Base-by-base conservation (phyloP, 176 grass and related monocot genomes). In the Eragrostis curvula region DNA sequence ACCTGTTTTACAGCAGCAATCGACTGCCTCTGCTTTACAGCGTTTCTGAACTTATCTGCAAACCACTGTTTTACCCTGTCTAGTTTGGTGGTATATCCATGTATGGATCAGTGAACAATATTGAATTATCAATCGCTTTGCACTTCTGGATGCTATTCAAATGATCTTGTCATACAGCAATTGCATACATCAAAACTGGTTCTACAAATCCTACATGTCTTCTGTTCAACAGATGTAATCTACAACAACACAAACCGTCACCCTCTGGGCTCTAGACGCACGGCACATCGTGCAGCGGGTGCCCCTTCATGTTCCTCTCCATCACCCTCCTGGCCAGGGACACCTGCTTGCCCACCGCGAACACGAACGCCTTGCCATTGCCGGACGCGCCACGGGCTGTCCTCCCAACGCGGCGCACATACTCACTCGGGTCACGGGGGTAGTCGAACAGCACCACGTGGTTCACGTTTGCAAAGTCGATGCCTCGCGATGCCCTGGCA, bases 321-420 rank as follows among this genome's bases (percentile, higher is more conserved):
- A 95, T 95, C 28, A 98, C 94, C 79, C 90, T 93, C 73, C 90
- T 90, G 28, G 92, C 96, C 24, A 98, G 79, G 41, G 92, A 87
- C 59, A 98, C 96, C 88, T 98, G 96, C 71, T 95, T 95, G 66
- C 90, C 92, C n/a, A 95, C 92, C 0, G 85, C 96, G 3, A 98
- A 98, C 50, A 98, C 81, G 1, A 88, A 98, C 0, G 96, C 92
- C 90, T 88, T 95, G 51, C 96, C 96, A 0, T 70, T 87, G 65
- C 92, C 92, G 0, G 92, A 91, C 0, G 90, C 96, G 24, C 92
- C 95, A 0, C 92, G 92, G 24, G 92, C 92, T 5, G 95, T 95
- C 86, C 95, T 82, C 3, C 95, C 95, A 0, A 98, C 95, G 0
- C 95, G 84, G 0, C 95, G 92, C 3, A 98, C 84, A 0, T 98